Conservation (phyloP, 768 basidiomycete genomes). For the Phanerochaete sordida region DNA sequence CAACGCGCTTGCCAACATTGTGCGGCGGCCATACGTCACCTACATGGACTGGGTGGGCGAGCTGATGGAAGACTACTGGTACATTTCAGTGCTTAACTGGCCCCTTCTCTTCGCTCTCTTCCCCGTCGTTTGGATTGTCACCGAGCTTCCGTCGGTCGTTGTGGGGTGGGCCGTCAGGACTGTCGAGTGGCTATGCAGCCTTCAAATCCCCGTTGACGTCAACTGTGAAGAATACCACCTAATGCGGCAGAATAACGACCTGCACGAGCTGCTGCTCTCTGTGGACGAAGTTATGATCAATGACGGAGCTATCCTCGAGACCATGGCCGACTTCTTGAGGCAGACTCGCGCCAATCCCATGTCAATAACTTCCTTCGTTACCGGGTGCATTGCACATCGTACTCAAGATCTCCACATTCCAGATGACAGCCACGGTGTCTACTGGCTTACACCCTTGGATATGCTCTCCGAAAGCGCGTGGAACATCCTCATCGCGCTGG, state of each 20-base stretch:
- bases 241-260: neutral
- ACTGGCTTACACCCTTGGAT: neutral
- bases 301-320: neutral
- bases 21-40: no score
- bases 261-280: neutral
- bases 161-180: no score
- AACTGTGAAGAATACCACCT: neutral
- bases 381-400: neutral
- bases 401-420: neutral
- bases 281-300: neutral
- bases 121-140: neutral
- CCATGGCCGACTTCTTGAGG: neutral
- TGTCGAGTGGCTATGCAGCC: no score
- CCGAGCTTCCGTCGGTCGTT: no score
- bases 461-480: neutral
- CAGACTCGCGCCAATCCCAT: neutral
- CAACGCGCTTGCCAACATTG: no score
- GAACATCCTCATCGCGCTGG: neutral
- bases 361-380: neutral
- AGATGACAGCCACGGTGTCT: neutral
- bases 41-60: no score
- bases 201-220: no score
- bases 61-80: no score
- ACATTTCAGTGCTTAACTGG: no score
- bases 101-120: no score